phyloP scores from a whole-genome alignment of 345 rosid species.

The Zanthoxylum bungeanum region DNA sequence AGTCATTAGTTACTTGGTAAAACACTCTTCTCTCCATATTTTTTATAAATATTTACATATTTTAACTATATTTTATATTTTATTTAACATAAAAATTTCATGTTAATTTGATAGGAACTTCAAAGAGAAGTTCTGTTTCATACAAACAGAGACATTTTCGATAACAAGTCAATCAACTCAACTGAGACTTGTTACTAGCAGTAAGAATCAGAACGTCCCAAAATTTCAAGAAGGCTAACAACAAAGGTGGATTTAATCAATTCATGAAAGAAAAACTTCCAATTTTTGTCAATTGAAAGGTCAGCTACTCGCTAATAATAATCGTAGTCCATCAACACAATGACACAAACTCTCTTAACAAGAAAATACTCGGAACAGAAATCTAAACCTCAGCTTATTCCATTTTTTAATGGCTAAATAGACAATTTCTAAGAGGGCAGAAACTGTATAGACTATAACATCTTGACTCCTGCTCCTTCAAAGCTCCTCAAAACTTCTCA shows the following conservation, averaged over 20 bases:
- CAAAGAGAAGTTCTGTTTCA: too few relatives aligned
- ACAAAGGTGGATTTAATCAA: neutral
- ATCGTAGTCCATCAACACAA: slow-evolving; percentile 9
- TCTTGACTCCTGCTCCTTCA: slow-evolving; percentile 2
- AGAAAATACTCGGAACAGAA: slow-evolving; percentile 8
- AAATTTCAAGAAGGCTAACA: too few relatives aligned
- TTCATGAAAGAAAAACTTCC: neutral
- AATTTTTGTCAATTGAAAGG: neutral
- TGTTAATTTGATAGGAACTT: too few relatives aligned
- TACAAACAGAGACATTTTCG: too few relatives aligned
- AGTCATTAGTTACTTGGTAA: too few relatives aligned
- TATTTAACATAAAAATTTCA: too few relatives aligned
- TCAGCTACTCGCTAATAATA: neutral
- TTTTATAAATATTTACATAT: too few relatives aligned
- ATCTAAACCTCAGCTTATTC: slow-evolving; percentile 22
- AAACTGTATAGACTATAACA: slow-evolving; percentile 9
- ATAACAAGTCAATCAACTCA: too few relatives aligned
- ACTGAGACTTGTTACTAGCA: too few relatives aligned
- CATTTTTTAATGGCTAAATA: slow-evolving; percentile 14
- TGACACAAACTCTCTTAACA: slow-evolving; percentile 9
- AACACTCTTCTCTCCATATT: too few relatives aligned
- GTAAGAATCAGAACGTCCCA: too few relatives aligned
- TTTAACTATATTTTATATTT: too few relatives aligned
- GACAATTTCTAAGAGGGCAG: slow-evolving; percentile 4
- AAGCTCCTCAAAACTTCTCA: slow-evolving; percentile 22